These are phyloP conservation scores for Pholiota molesta DNA, from an alignment of 768 basidiomycete species.

Conservation along the genomic window DNA sequence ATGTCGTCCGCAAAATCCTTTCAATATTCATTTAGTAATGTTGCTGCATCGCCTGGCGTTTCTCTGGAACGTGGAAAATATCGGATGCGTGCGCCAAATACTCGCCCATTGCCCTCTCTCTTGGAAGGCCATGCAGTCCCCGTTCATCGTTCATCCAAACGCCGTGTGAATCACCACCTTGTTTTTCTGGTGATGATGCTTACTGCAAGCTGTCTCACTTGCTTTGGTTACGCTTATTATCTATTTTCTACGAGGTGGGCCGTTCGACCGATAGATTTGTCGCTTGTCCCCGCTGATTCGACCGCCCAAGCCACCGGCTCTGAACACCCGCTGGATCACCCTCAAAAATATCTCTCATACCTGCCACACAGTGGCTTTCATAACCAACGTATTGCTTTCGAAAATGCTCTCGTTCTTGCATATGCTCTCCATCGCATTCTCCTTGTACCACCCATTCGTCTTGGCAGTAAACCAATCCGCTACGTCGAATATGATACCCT, in stretches of 20 bases:
- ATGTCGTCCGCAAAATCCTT: slow-evolving; percentile 4
- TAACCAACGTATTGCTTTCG: slow-evolving; percentile 85
- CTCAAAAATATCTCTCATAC: slow-evolving; percentile 63
- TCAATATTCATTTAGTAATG: background rate
- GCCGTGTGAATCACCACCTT: slow-evolving; percentile 29
- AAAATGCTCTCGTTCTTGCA: slow-evolving; percentile 81
- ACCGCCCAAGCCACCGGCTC: slow-evolving; percentile 25
- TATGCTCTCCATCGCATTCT: slow-evolving; percentile 74
- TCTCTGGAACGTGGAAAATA: slow-evolving; percentile 68
- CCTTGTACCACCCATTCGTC: slow-evolving; percentile 74
- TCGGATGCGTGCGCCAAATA: slow-evolving; percentile 53
- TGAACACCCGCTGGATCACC: slow-evolving; percentile 20
- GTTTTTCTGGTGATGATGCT: slow-evolving; percentile 50
- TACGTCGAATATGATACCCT: slow-evolving; percentile 60
- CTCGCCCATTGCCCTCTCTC: slow-evolving; percentile 22
- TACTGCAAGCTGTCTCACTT: slow-evolving; percentile 48
- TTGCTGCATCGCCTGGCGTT: slow-evolving; percentile 60
- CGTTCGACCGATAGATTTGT: slow-evolving; percentile 21
- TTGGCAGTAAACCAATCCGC: slow-evolving; percentile 61
- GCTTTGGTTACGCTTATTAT: slow-evolving; percentile 66
- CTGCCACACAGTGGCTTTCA: slow-evolving; percentile 86
- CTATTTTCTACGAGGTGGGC: slow-evolving; percentile 66
- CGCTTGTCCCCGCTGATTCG: slow-evolving; percentile 32
- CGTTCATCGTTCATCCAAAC: slow-evolving; percentile 16
- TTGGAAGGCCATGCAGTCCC: slow-evolving; percentile 4